A percentile compares a stretch with the other conserved stretches of the same genome.
Conservation (phyloP, 2,329 filamentous ascomycete genomes). For the Taxawa tesnikishii region DNA sequence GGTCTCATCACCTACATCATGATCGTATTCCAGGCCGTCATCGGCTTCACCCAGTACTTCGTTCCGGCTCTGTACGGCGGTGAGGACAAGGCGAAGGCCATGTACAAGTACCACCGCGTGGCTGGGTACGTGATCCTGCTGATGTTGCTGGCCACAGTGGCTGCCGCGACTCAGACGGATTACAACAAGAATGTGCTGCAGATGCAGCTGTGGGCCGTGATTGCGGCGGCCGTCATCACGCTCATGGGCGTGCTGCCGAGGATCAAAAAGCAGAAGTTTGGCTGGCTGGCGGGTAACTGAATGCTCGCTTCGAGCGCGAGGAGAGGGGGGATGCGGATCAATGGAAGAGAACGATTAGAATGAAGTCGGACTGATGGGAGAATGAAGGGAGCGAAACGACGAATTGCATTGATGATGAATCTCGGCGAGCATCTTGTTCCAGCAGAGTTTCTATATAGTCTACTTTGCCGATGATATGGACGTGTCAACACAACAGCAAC, state of each 20-base stretch:
- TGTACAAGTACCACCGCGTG: conserved; percentile 84
- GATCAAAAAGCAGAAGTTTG: conserved; percentile 73
- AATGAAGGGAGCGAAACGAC: too few relatives aligned
- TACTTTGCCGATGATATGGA: too few relatives aligned
- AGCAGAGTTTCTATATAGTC: too few relatives aligned
- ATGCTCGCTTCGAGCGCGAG: too few relatives aligned
- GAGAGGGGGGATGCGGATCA: too few relatives aligned
- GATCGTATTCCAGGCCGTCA: conserved; percentile 58
- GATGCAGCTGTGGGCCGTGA: conserved; percentile 64
- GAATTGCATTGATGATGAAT: too few relatives aligned
- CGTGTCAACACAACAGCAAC: too few relatives aligned
- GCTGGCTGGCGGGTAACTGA: conserved; percentile 19
- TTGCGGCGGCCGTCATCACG: conserved; percentile 54
- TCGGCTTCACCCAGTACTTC: conserved; percentile 77
- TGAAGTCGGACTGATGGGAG: too few relatives aligned
- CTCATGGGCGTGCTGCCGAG: conserved; percentile 63
- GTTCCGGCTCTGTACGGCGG: conserved; percentile 64
- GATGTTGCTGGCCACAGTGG: conserved; percentile 61
- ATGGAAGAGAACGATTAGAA: too few relatives aligned
- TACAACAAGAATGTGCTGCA: conserved; percentile 58
- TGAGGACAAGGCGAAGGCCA: conserved; percentile 61
- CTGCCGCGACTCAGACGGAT: conserved; percentile 62
- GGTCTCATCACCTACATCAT: conserved; percentile 64
- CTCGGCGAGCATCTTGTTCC: too few relatives aligned
- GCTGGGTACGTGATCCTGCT: conserved; percentile 63